A percentile compares a stretch with the other conserved stretches of the same genome.
Conservation (phyloP, 306 rosid species). For the Cucumis cinereus region DNA sequence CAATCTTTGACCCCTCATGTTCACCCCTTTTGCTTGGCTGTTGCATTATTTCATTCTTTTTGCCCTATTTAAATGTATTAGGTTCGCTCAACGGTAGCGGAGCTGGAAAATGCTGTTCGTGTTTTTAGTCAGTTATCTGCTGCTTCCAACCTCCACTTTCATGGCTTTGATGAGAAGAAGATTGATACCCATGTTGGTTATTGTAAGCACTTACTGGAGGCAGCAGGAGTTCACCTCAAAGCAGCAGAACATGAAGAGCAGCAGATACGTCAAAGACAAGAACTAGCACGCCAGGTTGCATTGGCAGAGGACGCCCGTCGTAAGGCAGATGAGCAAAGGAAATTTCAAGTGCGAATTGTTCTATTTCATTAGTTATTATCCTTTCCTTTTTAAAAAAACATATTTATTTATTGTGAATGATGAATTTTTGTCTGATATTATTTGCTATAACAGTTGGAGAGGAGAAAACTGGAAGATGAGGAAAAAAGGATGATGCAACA, state of each 20-base stretch:
- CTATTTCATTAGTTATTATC: background rate
- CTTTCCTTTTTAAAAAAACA: background rate
- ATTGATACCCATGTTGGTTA: constrained; percentile 97
- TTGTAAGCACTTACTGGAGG: constrained; percentile 78
- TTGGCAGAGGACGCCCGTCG: constrained; percentile 95
- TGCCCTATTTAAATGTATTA: constrained; percentile 18
- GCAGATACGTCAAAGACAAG: constrained; percentile 84
- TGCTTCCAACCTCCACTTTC: constrained; percentile 93
- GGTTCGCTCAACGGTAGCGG: constrained; percentile 89
- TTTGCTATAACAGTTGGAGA: constrained; percentile 61
- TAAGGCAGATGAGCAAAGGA: constrained; percentile 93
- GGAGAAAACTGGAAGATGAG: constrained; percentile 94
- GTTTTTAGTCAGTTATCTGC: constrained; percentile 95
- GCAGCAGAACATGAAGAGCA: constrained; percentile 93
- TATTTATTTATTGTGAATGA: background rate
- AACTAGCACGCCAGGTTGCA: constrained; percentile 86
- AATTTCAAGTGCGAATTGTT: constrained; percentile 55
- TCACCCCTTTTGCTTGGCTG: background rate
- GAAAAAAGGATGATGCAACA: constrained; percentile 84
- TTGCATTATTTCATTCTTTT: background rate
- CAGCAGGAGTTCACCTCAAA: constrained; percentile 81
- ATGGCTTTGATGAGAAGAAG: constrained; percentile 98
- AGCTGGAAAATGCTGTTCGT: constrained; percentile 94
- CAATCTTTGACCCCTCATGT: background rate
- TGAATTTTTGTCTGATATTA: constrained; percentile 8